Evolutionary conservation across 116 monocot genomes (phyloP).

Genomic region (Dioscorea cayenensis): DNA sequence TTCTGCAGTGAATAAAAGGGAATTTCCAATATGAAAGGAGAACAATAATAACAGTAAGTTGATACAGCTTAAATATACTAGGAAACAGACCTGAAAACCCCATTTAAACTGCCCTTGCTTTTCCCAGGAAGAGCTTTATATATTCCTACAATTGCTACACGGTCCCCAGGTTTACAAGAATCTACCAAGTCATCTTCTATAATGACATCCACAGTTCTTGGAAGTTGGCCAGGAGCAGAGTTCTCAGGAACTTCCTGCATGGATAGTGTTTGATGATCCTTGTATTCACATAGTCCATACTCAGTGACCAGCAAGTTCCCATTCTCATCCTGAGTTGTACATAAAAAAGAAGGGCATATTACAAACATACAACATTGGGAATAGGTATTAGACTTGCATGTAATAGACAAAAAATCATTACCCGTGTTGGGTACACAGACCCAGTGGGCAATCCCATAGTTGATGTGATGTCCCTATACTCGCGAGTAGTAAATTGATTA

Average conservation of each 20-base stretch:
- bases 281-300: conserved; percentile 92
- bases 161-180: conserved; percentile 95
- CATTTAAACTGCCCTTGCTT: conserved; percentile 89
- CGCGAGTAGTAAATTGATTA: conserved; percentile 51
- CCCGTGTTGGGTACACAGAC: conserved; percentile 95
- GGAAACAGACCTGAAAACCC: conserved; percentile 65
- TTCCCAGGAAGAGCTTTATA: conserved; percentile 95
- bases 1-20: conserved; percentile 34
- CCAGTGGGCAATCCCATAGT: conserved; percentile 80
- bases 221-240: conserved; percentile 94
- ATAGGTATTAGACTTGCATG: neutral
- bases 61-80: neutral
- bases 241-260: conserved; percentile 99
- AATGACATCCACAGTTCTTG: conserved; percentile 93
- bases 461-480: conserved; percentile 93
- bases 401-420: conserved; percentile 18
- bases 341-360: neutral
- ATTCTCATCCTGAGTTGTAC: conserved; percentile 71
- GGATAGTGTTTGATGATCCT: conserved; percentile 93
- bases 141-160: conserved; percentile 78
- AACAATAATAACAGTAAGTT: neutral
- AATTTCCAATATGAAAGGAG: neutral
- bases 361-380: neutral
- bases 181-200: conserved; percentile 94
- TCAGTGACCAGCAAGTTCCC: conserved; percentile 92